A percentile compares a stretch with the other conserved stretches of the same genome.
phyloP scores from a whole-genome alignment of 371 early-diverging fungal genomes.

The Capniomyces stellatus region DNA sequence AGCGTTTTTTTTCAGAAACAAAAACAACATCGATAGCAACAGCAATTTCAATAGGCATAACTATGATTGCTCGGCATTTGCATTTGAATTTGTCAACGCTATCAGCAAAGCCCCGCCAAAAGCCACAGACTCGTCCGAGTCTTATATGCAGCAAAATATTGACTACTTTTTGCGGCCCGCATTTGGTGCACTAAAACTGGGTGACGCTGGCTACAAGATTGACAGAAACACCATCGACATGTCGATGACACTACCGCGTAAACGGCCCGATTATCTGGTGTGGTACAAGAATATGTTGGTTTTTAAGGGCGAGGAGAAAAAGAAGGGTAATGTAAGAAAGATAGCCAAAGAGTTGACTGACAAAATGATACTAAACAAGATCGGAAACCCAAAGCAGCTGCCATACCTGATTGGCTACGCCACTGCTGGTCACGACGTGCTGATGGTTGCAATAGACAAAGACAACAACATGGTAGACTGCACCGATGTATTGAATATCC shows the following conservation, averaged over 20 bases:
- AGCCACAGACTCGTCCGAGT: not conserved
- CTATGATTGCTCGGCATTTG: too few species aligned
- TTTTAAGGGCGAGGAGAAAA: conserved; percentile 25
- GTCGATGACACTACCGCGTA: conserved; percentile 9
- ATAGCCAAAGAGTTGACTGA: conserved; percentile 18
- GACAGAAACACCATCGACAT: conserved; percentile 19
- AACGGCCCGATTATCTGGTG: conserved; percentile 19
- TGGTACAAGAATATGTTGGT: conserved; percentile 13
- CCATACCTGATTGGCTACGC: conserved; percentile 19
- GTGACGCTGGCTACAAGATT: not conserved
- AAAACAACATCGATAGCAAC: too few species aligned
- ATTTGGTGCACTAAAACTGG: not conserved
- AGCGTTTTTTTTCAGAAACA: too few species aligned
- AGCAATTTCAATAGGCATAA: too few species aligned
- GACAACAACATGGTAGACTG: conserved; percentile 13
- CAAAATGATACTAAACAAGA: conserved; percentile 13
- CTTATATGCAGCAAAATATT: not conserved
- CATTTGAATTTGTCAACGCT: too few species aligned
- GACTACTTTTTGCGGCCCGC: not conserved
- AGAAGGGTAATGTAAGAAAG: conserved; percentile 8
- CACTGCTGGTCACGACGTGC: conserved; percentile 17
- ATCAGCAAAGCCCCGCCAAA: too few species aligned
- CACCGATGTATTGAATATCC: conserved; percentile 14
- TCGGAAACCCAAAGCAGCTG: conserved; percentile 6
- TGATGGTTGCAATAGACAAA: conserved; percentile 18